Evolutionary conservation across 352 stramenopile species (phyloP).

Genomic region (Phytopythium litorale): DNA sequence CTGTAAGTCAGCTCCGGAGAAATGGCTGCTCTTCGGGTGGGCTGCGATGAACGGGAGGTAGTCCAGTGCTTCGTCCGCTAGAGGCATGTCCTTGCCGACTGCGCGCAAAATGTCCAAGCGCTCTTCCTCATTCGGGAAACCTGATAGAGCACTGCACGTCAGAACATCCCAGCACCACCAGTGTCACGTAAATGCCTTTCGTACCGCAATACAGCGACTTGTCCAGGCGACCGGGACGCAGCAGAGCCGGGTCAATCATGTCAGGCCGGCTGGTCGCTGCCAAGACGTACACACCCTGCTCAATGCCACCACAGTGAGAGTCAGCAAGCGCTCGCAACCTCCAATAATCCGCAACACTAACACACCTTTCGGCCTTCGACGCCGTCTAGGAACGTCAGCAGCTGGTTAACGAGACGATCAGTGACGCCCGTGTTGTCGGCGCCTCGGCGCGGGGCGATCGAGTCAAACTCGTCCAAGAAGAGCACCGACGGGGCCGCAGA

Average conservation of each 20-base stretch:
- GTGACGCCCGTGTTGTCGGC: constrained; percentile 94
- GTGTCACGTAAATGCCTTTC: constrained; percentile 2
- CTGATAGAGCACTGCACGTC: constrained; percentile 20
- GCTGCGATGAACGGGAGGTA: constrained; percentile 72
- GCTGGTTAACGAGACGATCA: constrained; percentile 97
- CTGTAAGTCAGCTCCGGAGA: constrained; percentile 93
- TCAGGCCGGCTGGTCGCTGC: constrained; percentile 95
- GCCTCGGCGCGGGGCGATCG: constrained; percentile 92
- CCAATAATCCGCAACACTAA: not conserved
- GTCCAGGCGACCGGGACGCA: constrained; percentile 93
- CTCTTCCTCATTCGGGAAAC: constrained; percentile 81
- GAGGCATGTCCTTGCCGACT: constrained; percentile 73
- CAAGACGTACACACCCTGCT: constrained; percentile 91
- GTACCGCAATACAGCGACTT: constrained; percentile 91
- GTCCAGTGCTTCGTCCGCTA: constrained; percentile 57
- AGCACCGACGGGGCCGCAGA: constrained; percentile 75
- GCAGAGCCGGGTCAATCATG: constrained; percentile 95
- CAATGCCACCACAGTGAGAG: not conserved
- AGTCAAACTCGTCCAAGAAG: constrained; percentile 93
- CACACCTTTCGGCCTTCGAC: constrained; percentile 88
- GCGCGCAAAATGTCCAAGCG: constrained; percentile 78
- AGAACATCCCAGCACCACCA: not conserved
- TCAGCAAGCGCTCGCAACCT: not conserved
- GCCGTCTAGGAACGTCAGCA: constrained; percentile 97
- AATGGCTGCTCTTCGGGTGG: constrained; percentile 69